phyloP scores from a whole-genome alignment of 2,329 filamentous ascomycete species.

The Hirsutella thompsonii region DNA sequence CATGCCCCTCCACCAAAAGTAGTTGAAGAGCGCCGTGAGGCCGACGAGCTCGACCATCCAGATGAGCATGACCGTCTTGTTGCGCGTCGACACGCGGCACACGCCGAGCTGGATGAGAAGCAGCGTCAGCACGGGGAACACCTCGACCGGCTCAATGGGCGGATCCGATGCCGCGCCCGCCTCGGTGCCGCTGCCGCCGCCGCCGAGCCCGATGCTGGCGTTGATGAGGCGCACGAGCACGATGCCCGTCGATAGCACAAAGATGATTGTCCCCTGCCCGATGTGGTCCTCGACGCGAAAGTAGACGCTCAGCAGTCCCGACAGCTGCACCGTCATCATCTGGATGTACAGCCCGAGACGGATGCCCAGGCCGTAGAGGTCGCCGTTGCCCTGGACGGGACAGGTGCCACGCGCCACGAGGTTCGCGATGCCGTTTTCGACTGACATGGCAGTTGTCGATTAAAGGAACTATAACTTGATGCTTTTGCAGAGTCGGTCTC shows the following conservation, averaged over 20 bases:
- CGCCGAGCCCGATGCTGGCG: not conserved
- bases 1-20: slow-evolving; percentile 14
- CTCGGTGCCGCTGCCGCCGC: not conserved
- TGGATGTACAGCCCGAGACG: slow-evolving; percentile 15
- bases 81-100: slow-evolving; percentile 7
- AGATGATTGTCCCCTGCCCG: slow-evolving; percentile 11
- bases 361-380: slow-evolving; percentile 16
- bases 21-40: slow-evolving; percentile 8
- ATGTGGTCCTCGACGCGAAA: slow-evolving; percentile 9
- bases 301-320: slow-evolving; percentile 7
- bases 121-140: slow-evolving; percentile 10
- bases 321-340: slow-evolving; percentile 13
- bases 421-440: not conserved
- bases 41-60: slow-evolving; percentile 8
- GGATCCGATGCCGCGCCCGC: no score
- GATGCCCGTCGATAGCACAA: slow-evolving; percentile 9
- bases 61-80: slow-evolving; percentile 7
- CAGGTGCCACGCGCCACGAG: slow-evolving; percentile 2
- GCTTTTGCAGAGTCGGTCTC: no score
- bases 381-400: slow-evolving; percentile 10
- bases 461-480: no score
- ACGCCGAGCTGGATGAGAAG: slow-evolving; percentile 10
- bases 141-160: slow-evolving; percentile 10
- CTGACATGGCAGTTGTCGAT: not conserved
- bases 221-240: slow-evolving; percentile 8